Evolutionary conservation across 176 grass and related monocot species (phyloP).

Genomic region (Phyllostachys edulis): DNA sequence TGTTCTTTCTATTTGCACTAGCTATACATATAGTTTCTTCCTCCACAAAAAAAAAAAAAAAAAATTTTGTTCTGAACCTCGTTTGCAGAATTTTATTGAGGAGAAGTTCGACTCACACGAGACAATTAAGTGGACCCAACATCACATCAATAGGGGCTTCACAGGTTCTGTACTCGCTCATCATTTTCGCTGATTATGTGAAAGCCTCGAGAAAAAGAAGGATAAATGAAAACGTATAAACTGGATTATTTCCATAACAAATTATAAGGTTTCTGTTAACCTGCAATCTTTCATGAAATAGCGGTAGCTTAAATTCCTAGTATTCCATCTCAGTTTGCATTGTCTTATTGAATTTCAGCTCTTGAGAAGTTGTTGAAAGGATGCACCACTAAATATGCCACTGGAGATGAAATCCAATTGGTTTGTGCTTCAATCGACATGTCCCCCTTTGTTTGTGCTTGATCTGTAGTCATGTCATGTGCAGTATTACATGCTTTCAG

Average conservation of each 20-base stretch:
- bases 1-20: neutral
- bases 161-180: slow-evolving; percentile 38
- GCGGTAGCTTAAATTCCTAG: neutral
- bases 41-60: neutral
- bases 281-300: neutral
- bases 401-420: slow-evolving; percentile 69
- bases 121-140: slow-evolving; percentile 44
- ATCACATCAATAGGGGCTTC: slow-evolving; percentile 72
- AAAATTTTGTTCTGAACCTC: neutral
- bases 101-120: slow-evolving; percentile 48
- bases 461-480: neutral
- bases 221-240: neutral
- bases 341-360: slow-evolving; percentile 45
- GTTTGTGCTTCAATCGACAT: slow-evolving; percentile 36
- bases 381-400: slow-evolving; percentile 60
- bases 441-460: neutral
- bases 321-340: neutral
- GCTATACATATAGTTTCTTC: neutral
- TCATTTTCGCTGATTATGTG: neutral
- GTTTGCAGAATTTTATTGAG: slow-evolving; percentile 56
- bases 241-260: neutral
- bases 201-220: neutral
- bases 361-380: slow-evolving; percentile 63
- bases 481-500: neutral
- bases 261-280: neutral